phyloP scores from a whole-genome alignment of 345 rosid species.

The Tarenaya hassleriana region DNA sequence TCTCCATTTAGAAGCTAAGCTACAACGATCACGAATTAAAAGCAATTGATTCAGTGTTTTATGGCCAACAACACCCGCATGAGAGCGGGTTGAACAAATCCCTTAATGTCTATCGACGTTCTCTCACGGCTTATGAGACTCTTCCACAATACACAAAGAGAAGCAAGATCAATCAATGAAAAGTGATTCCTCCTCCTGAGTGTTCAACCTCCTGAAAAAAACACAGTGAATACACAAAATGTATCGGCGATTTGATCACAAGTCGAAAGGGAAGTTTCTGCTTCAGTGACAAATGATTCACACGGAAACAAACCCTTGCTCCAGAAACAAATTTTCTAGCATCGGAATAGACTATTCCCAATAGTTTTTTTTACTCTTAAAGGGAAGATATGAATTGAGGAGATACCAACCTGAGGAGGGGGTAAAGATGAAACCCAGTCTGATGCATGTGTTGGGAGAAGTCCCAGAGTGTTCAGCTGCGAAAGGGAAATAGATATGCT shows the following conservation, averaged over 20 bases:
- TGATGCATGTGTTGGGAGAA: slow-evolving; percentile 97
- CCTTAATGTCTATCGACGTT: too few relatives aligned
- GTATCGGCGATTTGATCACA: slow-evolving; percentile 2
- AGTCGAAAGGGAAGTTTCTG: background rate
- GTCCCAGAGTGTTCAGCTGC: slow-evolving; percentile 96
- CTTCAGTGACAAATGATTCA: background rate
- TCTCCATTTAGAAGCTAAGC: too few relatives aligned
- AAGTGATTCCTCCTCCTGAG: slow-evolving; percentile 73
- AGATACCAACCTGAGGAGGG: slow-evolving; percentile 75
- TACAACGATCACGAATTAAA: too few relatives aligned
- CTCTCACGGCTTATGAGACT: too few relatives aligned
- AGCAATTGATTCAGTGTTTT: too few relatives aligned
- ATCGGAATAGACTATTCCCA: too few relatives aligned
- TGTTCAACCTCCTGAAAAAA: slow-evolving; percentile 82
- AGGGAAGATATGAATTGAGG: too few relatives aligned
- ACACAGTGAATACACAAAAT: background rate
- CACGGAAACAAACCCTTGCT: too few relatives aligned
- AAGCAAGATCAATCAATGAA: slow-evolving; percentile 27
- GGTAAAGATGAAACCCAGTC: slow-evolving; percentile 98
- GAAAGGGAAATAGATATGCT: slow-evolving; percentile 22
- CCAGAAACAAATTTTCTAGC: too few relatives aligned
- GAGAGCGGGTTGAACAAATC: too few relatives aligned
- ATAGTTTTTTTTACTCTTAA: background rate
- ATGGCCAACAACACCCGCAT: too few relatives aligned
- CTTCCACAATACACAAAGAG: too few relatives aligned